Evolutionary conservation across 352 stramenopile genomes (phyloP).

Genomic region (Pythium phragmiticola): DNA sequence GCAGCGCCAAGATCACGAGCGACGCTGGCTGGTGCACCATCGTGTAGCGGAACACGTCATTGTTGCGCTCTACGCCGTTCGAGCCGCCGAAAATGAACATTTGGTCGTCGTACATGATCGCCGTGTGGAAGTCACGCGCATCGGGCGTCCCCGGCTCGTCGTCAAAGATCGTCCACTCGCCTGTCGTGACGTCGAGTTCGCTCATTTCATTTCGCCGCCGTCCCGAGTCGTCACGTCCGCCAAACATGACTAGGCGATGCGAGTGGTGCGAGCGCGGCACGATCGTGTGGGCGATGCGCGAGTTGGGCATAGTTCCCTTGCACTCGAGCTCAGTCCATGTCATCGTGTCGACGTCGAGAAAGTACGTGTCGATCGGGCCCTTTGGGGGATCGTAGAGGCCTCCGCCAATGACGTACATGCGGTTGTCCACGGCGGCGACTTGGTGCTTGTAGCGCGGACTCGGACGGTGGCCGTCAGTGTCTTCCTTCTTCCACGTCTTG

Average conservation of each 20-base stretch:
- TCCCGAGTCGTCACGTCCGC: slow-evolving; percentile 69
- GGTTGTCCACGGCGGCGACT: slow-evolving; percentile 58
- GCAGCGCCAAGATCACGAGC: slow-evolving; percentile 70
- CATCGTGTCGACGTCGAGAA: slow-evolving; percentile 71
- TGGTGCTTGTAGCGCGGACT: slow-evolving; percentile 86
- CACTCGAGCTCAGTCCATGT: slow-evolving; percentile 64
- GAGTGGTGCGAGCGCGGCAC: slow-evolving; percentile 46
- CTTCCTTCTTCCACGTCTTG: slow-evolving; percentile 69
- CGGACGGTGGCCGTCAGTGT: slow-evolving; percentile 56
- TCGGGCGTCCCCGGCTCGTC: slow-evolving; percentile 63
- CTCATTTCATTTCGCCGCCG: slow-evolving; percentile 68
- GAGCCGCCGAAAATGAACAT: slow-evolving; percentile 85
- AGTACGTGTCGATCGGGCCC: slow-evolving; percentile 76
- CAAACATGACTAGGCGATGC: slow-evolving; percentile 73
- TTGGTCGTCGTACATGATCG: slow-evolving; percentile 64
- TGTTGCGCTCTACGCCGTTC: slow-evolving; percentile 82
- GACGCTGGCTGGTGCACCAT: slow-evolving; percentile 59
- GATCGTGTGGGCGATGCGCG: slow-evolving; percentile 80
- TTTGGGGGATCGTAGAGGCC: slow-evolving; percentile 82
- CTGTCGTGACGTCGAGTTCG: slow-evolving; percentile 60
- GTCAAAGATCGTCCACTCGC: slow-evolving; percentile 62
- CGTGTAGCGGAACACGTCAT: slow-evolving; percentile 73
- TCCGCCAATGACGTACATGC: slow-evolving; percentile 80
- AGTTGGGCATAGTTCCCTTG: slow-evolving; percentile 61
- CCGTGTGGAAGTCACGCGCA: slow-evolving; percentile 80